A percentile compares a stretch with the other conserved stretches of the same genome.
Evolutionary conservation across 164 flowering plant species (phyloP).

Genomic region (Umbellularia californica): DNA sequence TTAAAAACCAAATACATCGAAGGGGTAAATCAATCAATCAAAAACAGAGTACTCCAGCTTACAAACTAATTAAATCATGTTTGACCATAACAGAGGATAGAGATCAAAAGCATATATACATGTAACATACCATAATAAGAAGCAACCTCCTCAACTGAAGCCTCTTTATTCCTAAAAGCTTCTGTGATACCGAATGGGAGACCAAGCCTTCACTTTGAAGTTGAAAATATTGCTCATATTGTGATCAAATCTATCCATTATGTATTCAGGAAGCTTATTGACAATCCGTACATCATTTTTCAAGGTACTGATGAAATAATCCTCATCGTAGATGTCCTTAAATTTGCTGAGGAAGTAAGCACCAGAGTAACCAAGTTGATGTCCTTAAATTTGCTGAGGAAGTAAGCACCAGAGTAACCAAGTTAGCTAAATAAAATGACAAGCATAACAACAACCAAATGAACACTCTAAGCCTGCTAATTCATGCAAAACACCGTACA

Average conservation of each 20-base stretch:
- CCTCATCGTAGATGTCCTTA: constrained; percentile 81
- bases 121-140: constrained; percentile 50
- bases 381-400: no score
- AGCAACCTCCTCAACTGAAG: constrained; percentile 64
- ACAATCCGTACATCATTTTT: constrained; percentile 71
- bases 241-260: constrained; percentile 83
- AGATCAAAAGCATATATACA: neutral
- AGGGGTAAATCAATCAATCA: no score
- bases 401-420: no score
- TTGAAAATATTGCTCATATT: constrained; percentile 76
- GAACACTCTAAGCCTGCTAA: no score
- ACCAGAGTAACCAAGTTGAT: neutral
- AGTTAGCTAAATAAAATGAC: neutral
- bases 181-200: constrained; percentile 72
- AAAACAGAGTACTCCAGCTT: no score
- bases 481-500: neutral
- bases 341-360: constrained; percentile 60
- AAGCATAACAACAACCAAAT: neutral
- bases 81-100: no score
- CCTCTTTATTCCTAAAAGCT: constrained; percentile 69
- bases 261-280: constrained; percentile 47
- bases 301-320: constrained; percentile 55
- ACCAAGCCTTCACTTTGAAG: constrained; percentile 87
- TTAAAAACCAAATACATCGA: no score
- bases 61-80: no score